Percentiles rank a stretch among this genome's conserved stretches.
Conservation (phyloP, 352 stramenopile species). For the Globisporangium recalcitrans region DNA sequence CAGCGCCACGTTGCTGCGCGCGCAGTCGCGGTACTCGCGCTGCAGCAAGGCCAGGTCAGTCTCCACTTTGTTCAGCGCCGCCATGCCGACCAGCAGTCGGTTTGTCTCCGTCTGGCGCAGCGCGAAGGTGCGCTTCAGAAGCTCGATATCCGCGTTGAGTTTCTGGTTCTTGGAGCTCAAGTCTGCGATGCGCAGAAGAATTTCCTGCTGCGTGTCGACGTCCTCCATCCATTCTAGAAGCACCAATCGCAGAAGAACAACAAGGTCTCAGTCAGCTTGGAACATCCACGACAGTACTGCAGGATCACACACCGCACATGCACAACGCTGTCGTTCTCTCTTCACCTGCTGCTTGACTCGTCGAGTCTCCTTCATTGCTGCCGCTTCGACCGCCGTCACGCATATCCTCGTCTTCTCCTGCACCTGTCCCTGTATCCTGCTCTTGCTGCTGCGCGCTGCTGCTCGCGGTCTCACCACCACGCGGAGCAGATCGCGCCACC, state of each 20-base stretch:
- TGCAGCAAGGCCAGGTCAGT: constrained; percentile 36
- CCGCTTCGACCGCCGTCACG: background rate
- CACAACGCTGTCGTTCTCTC: background rate
- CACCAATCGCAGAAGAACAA: background rate
- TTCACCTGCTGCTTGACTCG: constrained; percentile 5
- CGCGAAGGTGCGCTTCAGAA: constrained; percentile 34
- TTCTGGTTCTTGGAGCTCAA: constrained; percentile 31
- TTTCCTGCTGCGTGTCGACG: constrained; percentile 18
- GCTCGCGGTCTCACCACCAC: background rate
- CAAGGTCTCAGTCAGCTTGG: background rate
- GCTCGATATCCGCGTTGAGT: constrained; percentile 33
- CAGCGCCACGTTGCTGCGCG: constrained; percentile 38
- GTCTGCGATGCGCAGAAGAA: constrained; percentile 20
- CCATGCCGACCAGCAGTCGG: constrained; percentile 30
- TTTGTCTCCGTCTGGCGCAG: constrained; percentile 32
- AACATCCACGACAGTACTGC: too few relatives aligned
- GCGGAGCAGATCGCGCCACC: background rate
- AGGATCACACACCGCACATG: too few relatives aligned
- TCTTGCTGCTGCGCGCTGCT: background rate
- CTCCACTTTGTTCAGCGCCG: constrained; percentile 32
- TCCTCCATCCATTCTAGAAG: constrained; percentile 3
- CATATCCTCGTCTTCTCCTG: background rate
- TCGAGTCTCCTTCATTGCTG: background rate
- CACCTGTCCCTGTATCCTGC: background rate
- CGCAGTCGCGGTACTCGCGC: constrained; percentile 39